Percentiles rank a stretch among this genome's conserved stretches.
Evolutionary conservation across 2,329 filamentous ascomycete genomes (phyloP).

Genomic region (Pseudogymnoascus sp.): DNA sequence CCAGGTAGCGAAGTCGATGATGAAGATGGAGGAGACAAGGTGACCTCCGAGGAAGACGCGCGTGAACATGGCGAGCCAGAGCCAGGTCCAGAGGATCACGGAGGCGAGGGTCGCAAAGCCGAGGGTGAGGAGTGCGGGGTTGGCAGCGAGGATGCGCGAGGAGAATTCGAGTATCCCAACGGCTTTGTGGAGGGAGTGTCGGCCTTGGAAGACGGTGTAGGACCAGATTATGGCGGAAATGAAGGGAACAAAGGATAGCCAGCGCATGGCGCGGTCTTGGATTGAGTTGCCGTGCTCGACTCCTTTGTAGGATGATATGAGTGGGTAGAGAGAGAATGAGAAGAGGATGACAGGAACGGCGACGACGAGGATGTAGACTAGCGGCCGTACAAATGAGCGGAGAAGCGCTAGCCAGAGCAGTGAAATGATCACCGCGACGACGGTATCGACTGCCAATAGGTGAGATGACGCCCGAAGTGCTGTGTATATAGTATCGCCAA

Average conservation of each 20-base stretch:
- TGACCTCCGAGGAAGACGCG: conserved; percentile 90
- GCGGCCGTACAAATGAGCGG: conserved; percentile 75
- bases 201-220: conserved; percentile 72
- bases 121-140: conserved; percentile 73
- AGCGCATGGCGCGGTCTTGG: conserved; percentile 88
- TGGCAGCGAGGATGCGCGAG: conserved; percentile 76
- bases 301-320: conserved; percentile 82
- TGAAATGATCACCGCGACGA: conserved; percentile 82
- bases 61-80: conserved; percentile 95
- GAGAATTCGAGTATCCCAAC: conserved; percentile 88
- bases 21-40: conserved; percentile 62
- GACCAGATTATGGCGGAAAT: conserved; percentile 69
- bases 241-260: conserved; percentile 70
- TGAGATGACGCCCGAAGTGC: conserved; percentile 80
- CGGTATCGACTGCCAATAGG: conserved; percentile 80
- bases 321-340: conserved; percentile 84
- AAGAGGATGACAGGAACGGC: conserved; percentile 80
- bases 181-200: conserved; percentile 71
- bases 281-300: conserved; percentile 62
- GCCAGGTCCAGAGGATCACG: conserved; percentile 86
- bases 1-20: conserved; percentile 85
- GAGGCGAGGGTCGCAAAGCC: conserved; percentile 68
- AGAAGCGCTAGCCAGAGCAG: conserved; percentile 84
- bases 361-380: conserved; percentile 72
- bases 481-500: conserved; percentile 92